A percentile compares a stretch with the other conserved stretches of the same genome.
These are phyloP conservation scores for Casaregolazyma suthepensis DNA, from an alignment of 1,139 yeast genomes.

Conservation along the genomic window DNA sequence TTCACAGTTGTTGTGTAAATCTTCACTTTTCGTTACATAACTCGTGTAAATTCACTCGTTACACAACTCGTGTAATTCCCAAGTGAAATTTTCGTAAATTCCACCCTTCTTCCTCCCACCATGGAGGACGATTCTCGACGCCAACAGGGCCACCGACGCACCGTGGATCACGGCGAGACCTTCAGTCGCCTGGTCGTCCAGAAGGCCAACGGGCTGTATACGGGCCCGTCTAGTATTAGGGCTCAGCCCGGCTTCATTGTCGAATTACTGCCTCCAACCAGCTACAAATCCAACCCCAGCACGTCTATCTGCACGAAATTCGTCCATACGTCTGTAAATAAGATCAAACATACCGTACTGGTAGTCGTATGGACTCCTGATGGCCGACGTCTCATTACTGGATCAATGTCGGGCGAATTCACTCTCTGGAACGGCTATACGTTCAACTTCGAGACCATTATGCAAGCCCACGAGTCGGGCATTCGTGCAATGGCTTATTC, in stretches of 20 bases:
- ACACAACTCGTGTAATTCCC: too few relatives aligned
- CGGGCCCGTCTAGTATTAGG: conserved; percentile 51
- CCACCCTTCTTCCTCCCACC: background rate
- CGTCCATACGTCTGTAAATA: conserved; percentile 85
- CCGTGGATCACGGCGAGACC: conserved; percentile 83
- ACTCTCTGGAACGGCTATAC: conserved; percentile 96
- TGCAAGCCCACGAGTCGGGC: conserved; percentile 97
- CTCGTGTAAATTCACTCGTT: too few relatives aligned
- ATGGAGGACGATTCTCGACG: conserved; percentile 22
- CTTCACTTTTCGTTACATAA: too few relatives aligned
- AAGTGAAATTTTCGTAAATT: too few relatives aligned
- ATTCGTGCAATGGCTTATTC: conserved; percentile 75
- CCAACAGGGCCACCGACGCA: conserved; percentile 64
- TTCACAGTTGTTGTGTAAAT: too few relatives aligned
- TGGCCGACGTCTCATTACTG: conserved; percentile 83
- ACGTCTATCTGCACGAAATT: conserved; percentile 60
- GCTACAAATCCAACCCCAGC: conserved; percentile 48
- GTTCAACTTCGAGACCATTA: conserved; percentile 91
- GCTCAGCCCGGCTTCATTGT: conserved; percentile 75
- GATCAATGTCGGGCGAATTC: conserved; percentile 91
- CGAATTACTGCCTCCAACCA: conserved; percentile 66
- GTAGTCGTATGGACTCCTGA: conserved; percentile 96
- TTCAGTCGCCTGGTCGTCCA: conserved; percentile 67
- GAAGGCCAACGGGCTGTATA: conserved; percentile 38
- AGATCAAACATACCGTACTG: conserved; percentile 86